Evolutionary conservation across 2,329 filamentous ascomycete genomes (phyloP).

Genomic region (Neocatenulostroma microsporum): DNA sequence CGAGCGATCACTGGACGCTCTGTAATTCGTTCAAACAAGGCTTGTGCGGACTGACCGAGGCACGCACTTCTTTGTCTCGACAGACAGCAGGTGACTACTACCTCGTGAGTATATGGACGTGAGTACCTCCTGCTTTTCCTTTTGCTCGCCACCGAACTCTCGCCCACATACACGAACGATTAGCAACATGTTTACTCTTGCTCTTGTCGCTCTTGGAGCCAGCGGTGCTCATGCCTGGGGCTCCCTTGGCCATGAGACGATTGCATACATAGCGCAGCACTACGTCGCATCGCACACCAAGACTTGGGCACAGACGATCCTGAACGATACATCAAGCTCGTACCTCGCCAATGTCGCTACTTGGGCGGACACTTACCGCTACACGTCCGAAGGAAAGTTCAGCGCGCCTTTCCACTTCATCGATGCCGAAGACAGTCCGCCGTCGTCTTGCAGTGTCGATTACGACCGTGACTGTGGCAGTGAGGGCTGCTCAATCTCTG

Average conservation of each 20-base stretch:
- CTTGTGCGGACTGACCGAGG: too few species aligned
- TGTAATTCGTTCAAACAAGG: too few species aligned
- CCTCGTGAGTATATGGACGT: too few species aligned
- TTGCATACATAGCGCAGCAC: constrained; percentile 48
- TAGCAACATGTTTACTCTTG: too few species aligned
- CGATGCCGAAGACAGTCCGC: constrained; percentile 42
- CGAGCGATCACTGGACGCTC: too few species aligned
- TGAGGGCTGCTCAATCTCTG: constrained; percentile 45
- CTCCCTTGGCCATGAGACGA: constrained; percentile 46
- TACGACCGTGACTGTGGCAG: constrained; percentile 45
- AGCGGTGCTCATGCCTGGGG: constrained; percentile 41
- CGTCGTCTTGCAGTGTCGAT: constrained; percentile 41
- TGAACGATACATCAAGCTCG: constrained; percentile 36
- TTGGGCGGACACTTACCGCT: constrained; percentile 48
- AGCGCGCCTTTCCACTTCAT: constrained; percentile 45
- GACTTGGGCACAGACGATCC: constrained; percentile 37
- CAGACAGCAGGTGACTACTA: too few species aligned
- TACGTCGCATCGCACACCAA: constrained; percentile 38
- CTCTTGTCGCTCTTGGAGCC: too few species aligned
- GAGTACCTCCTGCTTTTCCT: too few species aligned
- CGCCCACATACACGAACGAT: too few species aligned
- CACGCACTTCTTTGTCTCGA: too few species aligned
- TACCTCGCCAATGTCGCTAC: constrained; percentile 48
- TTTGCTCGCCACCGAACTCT: too few species aligned
- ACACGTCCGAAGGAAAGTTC: constrained; percentile 42